These are phyloP conservation scores for Aristolochia fimbriata DNA, from an alignment of 164 flowering plant species.

Conservation along the genomic window DNA sequence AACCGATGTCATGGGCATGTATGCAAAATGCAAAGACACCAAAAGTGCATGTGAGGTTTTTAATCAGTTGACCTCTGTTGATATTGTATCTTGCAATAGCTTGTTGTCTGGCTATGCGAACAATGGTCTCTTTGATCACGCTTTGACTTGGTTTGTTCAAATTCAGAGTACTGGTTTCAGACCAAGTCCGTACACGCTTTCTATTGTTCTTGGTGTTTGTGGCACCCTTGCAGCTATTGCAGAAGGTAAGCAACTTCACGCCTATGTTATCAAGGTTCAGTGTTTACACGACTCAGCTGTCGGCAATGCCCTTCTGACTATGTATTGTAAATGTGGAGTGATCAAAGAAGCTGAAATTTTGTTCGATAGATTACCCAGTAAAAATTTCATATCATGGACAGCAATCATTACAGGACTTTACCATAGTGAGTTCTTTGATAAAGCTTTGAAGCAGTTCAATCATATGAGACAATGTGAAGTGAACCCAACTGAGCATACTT, in stretches of 20 bases:
- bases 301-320: slow-evolving; percentile 18
- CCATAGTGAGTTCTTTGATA: slow-evolving; percentile 5
- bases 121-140: neutral
- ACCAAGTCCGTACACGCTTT: slow-evolving; percentile 29
- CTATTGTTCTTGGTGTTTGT: slow-evolving; percentile 39
- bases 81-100: slow-evolving; percentile 54
- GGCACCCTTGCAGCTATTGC: slow-evolving; percentile 8
- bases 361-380: slow-evolving; percentile 10
- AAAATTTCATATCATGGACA: slow-evolving; percentile 21
- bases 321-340: slow-evolving; percentile 19
- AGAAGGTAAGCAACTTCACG: slow-evolving; percentile 11
- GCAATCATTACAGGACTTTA: slow-evolving; percentile 19
- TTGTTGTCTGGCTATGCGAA: slow-evolving; percentile 22
- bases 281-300: slow-evolving; percentile 9
- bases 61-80: slow-evolving; percentile 44
- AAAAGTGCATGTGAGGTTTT: slow-evolving; percentile 41
- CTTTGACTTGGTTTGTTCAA: slow-evolving; percentile 21
- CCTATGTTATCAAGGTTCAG: slow-evolving; percentile 13
- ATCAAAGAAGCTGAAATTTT: slow-evolving; percentile 13
- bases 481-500: slow-evolving; percentile 17
- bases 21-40: slow-evolving; percentile 29
- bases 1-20: slow-evolving; percentile 45
- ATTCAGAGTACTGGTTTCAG: slow-evolving; percentile 38
- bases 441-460: slow-evolving; percentile 13
- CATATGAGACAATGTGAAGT: slow-evolving; percentile 12